Evolutionary conservation across 441 rosid species (phyloP), one percentile per base, ranked within the genome.

Genomic region (Pelargonium cotyledonis): DNA sequence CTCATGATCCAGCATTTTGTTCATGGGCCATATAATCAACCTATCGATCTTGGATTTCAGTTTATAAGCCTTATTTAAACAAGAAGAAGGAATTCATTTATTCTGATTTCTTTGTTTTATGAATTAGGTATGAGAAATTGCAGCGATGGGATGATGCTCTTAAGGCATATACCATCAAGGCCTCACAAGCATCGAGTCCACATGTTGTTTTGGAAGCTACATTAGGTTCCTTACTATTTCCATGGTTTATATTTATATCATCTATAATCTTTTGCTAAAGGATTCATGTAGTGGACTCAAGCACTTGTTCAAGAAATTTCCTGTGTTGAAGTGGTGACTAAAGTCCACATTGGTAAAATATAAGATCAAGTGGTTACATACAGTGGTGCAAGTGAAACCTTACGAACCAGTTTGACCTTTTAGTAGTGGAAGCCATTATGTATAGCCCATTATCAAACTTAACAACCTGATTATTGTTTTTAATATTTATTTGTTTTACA

Each of bases 101-200:
- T 70, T 57, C 72, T 76, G 63, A 60, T 31, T 67, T 65, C 57
- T 73, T 72, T 70, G 62, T 73, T 14, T 51, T 63, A 41, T 44
- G 79, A 46, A 76, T 61, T 76, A 96, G 99, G 99, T 96, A 96
- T 82, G 99, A 96, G 85, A 96, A 96, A 80, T 83, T 96, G 85
- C 99, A 96, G 84, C 86, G 99, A 55, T 96, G 99, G 99, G 97
- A 96, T 77, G 99, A 93, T 80, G 99, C 99, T 73, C 95, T 93
- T 69, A 93, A 89, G 85, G 99, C 99, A 61, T 96, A 96, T 80
- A 90, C 97, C 68, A 75, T 78, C 64, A 96, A 93, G 83, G 95
- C 97, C 67, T 77, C 86, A 67, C 99, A 91, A 85, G 89, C 87
- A 72, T 76, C 97, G 23, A 88, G 84, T 86, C 85, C 95, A 5